Evolutionary conservation across 352 stramenopile species (phyloP), one percentile per base, ranked within the genome.

Genomic region (Globisporangium okanoganense): DNA sequence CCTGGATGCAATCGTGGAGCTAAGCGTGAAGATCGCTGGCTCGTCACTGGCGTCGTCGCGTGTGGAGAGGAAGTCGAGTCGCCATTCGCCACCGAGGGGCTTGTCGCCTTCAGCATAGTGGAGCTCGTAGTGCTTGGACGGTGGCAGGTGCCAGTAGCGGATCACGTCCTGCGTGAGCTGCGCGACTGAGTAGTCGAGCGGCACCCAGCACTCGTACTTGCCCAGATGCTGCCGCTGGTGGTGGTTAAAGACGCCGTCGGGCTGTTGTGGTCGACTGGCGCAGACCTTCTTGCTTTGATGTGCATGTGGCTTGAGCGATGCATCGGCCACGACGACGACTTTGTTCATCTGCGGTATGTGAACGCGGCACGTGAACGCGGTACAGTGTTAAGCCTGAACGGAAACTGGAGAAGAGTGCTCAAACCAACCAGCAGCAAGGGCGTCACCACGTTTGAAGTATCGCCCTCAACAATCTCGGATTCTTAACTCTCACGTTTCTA

Each of bases 91-190:
- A 2, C 41, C 20, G 2, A 84, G 36, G 0, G 59, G 20, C n/a
- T 65, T 67, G 5, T 60, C 71, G 44, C 63, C 45, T 2, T 57
- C 29, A 43, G 79, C 70, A n/a, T n/a, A n/a, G 5, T 61, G 62
- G 2, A 90, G 66, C 29, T 86, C 69, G 48, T 74, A 82, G 25
- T 36, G 47, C 36, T 85, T 84, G 50, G 49, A 58, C 0, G 48
- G 22, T 31, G 79, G 62, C 0, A 91, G 44, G 9, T 75, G 61
- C 77, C 78, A 91, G 25, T 76, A 79, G 10, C 65, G 66, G 0
- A 68, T 69, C 12, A 78, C 73, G 24, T 89, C 79, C 18, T 79
- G 62, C 12, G 73, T 75, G 18, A 91, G 58, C 27, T 88, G 71
- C 2, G 52, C 62, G 5, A 61, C 61, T 0, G 62, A 29, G 56